Evolutionary conservation across 2,329 filamentous ascomycete genomes (phyloP).

Genomic region (Colletotrichum echinochloae): DNA sequence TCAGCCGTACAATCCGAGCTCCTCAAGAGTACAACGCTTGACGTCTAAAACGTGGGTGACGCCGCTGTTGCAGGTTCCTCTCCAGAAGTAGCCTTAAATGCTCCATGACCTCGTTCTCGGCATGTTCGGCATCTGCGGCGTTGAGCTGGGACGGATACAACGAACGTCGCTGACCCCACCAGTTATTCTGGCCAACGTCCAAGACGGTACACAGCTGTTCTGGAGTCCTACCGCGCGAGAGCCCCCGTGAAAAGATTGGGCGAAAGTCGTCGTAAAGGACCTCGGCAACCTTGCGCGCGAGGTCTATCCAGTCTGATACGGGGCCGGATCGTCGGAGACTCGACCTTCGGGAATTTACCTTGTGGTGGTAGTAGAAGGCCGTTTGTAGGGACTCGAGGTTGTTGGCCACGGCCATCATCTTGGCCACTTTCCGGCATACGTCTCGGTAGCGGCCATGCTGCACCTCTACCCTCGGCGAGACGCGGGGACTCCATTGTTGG

Average conservation of each 20-base stretch:
- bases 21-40: background rate
- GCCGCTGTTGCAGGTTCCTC: slow-evolving; percentile 1
- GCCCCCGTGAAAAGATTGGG: background rate
- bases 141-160: background rate
- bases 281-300: slow-evolving; percentile 5
- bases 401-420: background rate
- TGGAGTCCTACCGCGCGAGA: background rate
- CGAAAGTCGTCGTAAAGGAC: slow-evolving; percentile 4
- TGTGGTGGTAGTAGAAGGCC: background rate
- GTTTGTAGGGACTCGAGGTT: background rate
- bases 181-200: background rate
- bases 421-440: background rate
- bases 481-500: background rate
- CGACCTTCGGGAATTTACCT: background rate
- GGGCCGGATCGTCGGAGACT: background rate
- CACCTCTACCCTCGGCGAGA: background rate
- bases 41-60: background rate
- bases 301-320: background rate
- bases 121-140: background rate
- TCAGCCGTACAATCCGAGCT: background rate
- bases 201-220: background rate
- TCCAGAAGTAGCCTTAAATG: slow-evolving; percentile 1
- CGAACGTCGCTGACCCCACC: background rate
- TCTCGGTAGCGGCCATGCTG: background rate
- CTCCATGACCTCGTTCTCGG: background rate